phyloP scores from a whole-genome alignment of 1,284 basidiomycete species.

The Cerioporus squamosus region DNA sequence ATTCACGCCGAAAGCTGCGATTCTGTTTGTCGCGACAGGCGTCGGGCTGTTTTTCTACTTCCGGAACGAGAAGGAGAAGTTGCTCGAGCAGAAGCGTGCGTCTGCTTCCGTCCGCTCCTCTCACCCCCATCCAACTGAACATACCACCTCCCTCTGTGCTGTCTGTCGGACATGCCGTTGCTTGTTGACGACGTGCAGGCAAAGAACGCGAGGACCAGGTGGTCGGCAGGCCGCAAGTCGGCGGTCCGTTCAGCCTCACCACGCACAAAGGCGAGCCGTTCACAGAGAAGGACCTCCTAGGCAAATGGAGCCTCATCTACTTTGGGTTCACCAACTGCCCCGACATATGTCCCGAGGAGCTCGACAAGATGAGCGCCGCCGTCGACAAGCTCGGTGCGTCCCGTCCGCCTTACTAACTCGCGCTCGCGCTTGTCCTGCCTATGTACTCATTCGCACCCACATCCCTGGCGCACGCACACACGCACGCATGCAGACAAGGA shows the following conservation, averaged over 20 bases:
- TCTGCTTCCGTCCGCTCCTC: conserved; percentile 4
- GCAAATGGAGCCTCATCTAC: conserved; percentile 91
- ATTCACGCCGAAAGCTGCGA: conserved; percentile 86
- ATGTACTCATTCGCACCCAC: background rate
- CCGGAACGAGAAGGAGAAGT: conserved; percentile 80
- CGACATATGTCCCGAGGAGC: conserved; percentile 97
- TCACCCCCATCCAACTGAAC: background rate
- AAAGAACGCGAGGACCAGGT: conserved; percentile 64
- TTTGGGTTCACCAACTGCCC: conserved; percentile 98
- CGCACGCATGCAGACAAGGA: conserved; percentile 57
- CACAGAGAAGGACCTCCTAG: conserved; percentile 84
- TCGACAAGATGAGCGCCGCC: conserved; percentile 94
- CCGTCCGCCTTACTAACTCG: background rate
- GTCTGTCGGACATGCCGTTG: too few relatives aligned
- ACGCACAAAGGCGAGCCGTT: conserved; percentile 74
- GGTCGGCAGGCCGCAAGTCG: conserved; percentile 79
- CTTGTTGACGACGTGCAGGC: conserved; percentile 43
- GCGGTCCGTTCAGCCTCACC: conserved; percentile 85
- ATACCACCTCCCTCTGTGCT: background rate
- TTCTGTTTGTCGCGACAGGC: conserved; percentile 84
- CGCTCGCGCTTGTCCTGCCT: background rate
- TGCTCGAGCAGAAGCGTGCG: conserved; percentile 60
- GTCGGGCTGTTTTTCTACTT: conserved; percentile 90
- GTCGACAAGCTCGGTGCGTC: conserved; percentile 75
- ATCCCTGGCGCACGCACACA: background rate